Evolutionary conservation across 768 basidiomycete species (phyloP).

Genomic region (Trametes sanguinea): DNA sequence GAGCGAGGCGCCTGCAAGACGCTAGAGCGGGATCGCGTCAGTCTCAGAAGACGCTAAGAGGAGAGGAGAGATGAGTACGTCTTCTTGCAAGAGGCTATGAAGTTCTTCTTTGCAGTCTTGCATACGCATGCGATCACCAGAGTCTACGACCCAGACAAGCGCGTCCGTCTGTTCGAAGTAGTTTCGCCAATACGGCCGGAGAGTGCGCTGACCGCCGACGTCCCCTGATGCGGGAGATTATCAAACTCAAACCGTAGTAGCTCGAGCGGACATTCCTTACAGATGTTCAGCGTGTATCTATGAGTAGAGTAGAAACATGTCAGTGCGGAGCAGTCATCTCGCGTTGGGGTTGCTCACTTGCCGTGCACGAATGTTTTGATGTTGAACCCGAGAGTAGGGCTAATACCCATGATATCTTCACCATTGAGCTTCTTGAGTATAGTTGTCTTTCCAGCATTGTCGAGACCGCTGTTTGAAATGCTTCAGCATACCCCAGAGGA

Average conservation of each 20-base stretch:
- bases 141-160: constrained; percentile 98
- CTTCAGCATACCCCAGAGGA: neutral
- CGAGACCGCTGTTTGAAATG: constrained; percentile 74
- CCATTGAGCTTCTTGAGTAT: constrained; percentile 93
- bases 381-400: constrained; percentile 97
- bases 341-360: constrained; percentile 54
- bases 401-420: constrained; percentile 85
- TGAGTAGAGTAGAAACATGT: neutral
- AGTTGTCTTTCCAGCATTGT: constrained; percentile 99
- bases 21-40: constrained; percentile 44
- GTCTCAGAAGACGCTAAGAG: neutral
- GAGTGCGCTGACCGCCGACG: constrained; percentile 93
- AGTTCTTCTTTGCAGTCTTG: constrained; percentile 88
- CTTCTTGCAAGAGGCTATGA: constrained; percentile 83
- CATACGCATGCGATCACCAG: constrained; percentile 88
- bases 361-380: constrained; percentile 95
- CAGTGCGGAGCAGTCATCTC: neutral
- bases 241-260: no score
- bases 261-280: constrained; percentile 41
- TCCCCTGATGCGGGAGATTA: constrained; percentile 67
- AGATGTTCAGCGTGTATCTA: constrained; percentile 81
- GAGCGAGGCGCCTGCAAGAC: constrained; percentile 92
- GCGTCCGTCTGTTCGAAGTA: constrained; percentile 99
- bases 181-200: constrained; percentile 98
- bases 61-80: constrained; percentile 55